Conservation (phyloP, 1,139 yeast species). For the Hansenula sp. region DNA sequence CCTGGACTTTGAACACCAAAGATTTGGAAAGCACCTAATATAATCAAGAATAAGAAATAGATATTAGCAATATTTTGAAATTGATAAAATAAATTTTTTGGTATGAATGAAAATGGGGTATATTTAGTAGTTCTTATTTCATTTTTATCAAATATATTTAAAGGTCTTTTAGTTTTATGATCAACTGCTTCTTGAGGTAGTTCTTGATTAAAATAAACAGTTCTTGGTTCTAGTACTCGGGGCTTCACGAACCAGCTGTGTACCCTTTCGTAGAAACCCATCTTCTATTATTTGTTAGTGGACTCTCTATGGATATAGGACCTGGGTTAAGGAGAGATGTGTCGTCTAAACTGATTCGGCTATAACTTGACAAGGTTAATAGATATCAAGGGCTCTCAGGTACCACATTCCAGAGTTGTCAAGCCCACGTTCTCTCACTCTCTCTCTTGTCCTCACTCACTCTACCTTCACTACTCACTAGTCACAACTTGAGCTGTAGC, state of each 20-base stretch:
- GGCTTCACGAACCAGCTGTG: conserved; percentile 12
- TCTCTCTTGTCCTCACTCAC: too few relatives aligned
- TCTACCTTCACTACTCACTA: too few relatives aligned
- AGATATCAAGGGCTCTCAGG: too few relatives aligned
- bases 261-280: neutral
- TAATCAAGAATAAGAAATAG: conserved; percentile 76
- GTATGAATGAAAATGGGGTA: conserved; percentile 84
- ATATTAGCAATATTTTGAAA: conserved; percentile 87
- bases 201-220: conserved; percentile 61
- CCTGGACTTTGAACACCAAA: conserved; percentile 95
- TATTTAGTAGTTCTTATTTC: conserved; percentile 94
- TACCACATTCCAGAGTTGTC: too few relatives aligned
- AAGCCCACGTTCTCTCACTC: too few relatives aligned
- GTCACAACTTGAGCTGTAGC: too few relatives aligned
- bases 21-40: conserved; percentile 81
- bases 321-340: too few relatives aligned
- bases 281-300: neutral
- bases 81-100: conserved; percentile 76
- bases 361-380: too few relatives aligned
- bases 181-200: conserved; percentile 61
- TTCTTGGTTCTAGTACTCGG: conserved; percentile 32
- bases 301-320: too few relatives aligned
- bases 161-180: conserved; percentile 53
- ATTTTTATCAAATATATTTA: conserved; percentile 63
- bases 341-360: too few relatives aligned